phyloP scores from a whole-genome alignment of 345 rosid genomes.

The Reutealis trisperma region DNA sequence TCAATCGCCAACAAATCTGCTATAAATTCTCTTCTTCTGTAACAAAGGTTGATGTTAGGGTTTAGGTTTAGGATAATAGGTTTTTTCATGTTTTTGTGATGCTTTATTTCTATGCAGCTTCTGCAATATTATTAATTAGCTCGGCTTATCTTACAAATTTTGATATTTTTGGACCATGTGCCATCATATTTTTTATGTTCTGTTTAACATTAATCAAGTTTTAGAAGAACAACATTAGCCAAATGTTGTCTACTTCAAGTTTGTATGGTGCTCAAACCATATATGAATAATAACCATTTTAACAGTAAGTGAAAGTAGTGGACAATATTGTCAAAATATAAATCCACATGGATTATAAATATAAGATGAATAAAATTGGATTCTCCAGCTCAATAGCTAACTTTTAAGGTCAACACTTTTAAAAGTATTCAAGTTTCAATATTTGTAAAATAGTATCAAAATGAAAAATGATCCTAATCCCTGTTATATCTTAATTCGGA shows the following conservation, averaged over 20 bases:
- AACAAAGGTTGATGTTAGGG: constrained; percentile 11
- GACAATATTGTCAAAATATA: too few species aligned
- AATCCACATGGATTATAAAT: too few species aligned
- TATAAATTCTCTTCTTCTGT: neutral
- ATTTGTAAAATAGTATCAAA: too few species aligned
- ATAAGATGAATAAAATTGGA: too few species aligned
- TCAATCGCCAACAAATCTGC: neutral
- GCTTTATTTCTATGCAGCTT: constrained; percentile 2
- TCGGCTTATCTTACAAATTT: neutral
- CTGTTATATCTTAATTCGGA: too few species aligned
- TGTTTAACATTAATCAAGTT: neutral
- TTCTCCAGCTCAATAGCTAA: too few species aligned
- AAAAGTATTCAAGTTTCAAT: too few species aligned
- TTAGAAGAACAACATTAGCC: neutral
- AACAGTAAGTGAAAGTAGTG: neutral
- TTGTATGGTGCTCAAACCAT: neutral
- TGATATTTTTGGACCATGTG: neutral
- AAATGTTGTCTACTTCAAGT: neutral
- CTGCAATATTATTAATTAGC: neutral
- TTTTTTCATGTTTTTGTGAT: neutral
- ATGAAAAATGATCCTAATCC: too few species aligned
- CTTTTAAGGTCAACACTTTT: too few species aligned
- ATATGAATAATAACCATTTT: neutral
- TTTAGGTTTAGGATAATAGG: neutral
- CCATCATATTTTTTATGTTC: neutral